Evolutionary conservation across 2,329 filamentous ascomycete species (phyloP).

Genomic region (Pseudopithomyces chartarum): DNA sequence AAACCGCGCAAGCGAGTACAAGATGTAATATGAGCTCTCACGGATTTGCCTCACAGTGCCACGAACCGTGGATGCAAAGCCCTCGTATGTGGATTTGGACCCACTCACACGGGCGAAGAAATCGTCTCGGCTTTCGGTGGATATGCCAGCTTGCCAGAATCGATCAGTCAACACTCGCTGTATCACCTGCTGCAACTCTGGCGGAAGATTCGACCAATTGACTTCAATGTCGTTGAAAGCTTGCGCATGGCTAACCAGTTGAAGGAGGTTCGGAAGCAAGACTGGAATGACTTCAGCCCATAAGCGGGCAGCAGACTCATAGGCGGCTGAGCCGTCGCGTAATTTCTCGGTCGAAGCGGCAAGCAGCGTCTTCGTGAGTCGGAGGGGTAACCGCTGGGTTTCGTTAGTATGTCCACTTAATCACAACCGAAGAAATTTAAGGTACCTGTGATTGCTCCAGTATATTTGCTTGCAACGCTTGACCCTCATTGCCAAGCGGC

Average conservation of each 20-base stretch:
- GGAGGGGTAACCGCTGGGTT: conserved; percentile 71
- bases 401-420: conserved; percentile 39
- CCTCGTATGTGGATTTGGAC: conserved; percentile 88
- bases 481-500: conserved; percentile 77
- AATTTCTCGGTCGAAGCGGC: conserved; percentile 90
- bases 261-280: conserved; percentile 84
- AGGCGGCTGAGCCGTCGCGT: conserved; percentile 72
- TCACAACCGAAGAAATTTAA: not conserved
- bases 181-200: conserved; percentile 77
- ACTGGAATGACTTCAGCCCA: conserved; percentile 83
- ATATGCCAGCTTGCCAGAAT: conserved; percentile 98
- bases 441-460: conserved; percentile 70
- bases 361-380: conserved; percentile 89
- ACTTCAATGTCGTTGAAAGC: conserved; percentile 79
- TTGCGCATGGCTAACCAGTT: conserved; percentile 87
- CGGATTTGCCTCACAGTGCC: conserved; percentile 87
- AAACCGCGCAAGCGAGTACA: conserved; percentile 90
- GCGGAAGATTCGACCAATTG: conserved; percentile 79
- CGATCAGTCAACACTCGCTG: conserved; percentile 86
- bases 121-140: conserved; percentile 91
- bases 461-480: conserved; percentile 77
- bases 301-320: conserved; percentile 76
- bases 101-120: conserved; percentile 92
- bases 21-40: conserved; percentile 90
- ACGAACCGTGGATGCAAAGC: conserved; percentile 89